These are phyloP conservation scores for Geotrichum fermentans DNA, from an alignment of 1,139 yeast genomes.

Conservation along the genomic window DNA sequence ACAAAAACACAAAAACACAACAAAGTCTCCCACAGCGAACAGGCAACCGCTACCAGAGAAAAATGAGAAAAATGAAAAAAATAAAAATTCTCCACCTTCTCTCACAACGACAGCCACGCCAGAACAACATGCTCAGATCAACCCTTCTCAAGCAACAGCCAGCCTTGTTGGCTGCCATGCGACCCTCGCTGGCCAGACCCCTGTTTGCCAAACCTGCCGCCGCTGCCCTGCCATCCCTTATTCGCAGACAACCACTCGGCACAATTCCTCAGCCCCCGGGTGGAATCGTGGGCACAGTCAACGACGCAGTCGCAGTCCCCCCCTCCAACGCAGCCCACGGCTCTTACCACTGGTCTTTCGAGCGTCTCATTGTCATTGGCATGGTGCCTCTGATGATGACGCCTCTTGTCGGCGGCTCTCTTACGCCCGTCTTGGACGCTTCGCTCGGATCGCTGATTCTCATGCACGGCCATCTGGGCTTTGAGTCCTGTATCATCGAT, in stretches of 20 bases:
- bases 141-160: slow-evolving; percentile 15
- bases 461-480: slow-evolving; percentile 74
- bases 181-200: slow-evolving; percentile 8
- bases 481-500: slow-evolving; percentile 81
- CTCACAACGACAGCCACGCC: background rate
- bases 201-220: slow-evolving; percentile 9
- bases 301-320: slow-evolving; percentile 73
- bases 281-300: slow-evolving; percentile 57
- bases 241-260: slow-evolving; percentile 38
- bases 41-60: too few species aligned
- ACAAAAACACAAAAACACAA: too few species aligned
- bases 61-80: too few species aligned
- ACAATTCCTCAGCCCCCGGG: slow-evolving; percentile 41
- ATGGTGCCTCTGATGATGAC: slow-evolving; percentile 69
- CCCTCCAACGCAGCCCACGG: slow-evolving; percentile 62
- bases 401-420: slow-evolving; percentile 64
- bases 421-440: slow-evolving; percentile 68
- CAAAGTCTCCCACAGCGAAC: too few species aligned
- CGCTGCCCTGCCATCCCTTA: slow-evolving; percentile 37
- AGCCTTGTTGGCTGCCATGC: slow-evolving; percentile 7
- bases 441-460: slow-evolving; percentile 57
- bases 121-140: slow-evolving; percentile 18
- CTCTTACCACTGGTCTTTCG: slow-evolving; percentile 85
- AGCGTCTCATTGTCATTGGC: slow-evolving; percentile 62
- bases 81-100: too few species aligned